Conservation (phyloP, 2,329 filamentous ascomycete genomes). For the Cercospora canescens region DNA sequence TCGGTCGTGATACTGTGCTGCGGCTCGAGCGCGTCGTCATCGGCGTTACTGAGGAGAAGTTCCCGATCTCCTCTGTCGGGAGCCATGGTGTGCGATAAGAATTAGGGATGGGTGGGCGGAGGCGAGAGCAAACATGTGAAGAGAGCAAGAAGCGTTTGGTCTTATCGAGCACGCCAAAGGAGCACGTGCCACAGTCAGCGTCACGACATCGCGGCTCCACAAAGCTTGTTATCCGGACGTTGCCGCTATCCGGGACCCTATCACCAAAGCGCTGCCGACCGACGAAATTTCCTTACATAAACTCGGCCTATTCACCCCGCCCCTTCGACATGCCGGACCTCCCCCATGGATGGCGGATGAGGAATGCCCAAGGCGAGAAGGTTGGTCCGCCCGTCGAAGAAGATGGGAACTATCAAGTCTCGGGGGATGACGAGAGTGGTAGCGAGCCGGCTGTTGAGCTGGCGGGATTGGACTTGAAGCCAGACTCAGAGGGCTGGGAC, state of each 20-base stretch:
- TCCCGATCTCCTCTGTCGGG: conserved; percentile 34
- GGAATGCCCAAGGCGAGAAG: conserved; percentile 24
- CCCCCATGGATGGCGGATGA: conserved; percentile 29
- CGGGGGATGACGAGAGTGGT: conserved; percentile 22
- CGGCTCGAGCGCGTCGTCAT: conserved; percentile 23
- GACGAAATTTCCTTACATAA: conserved; percentile 10
- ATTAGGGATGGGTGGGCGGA: too few relatives aligned
- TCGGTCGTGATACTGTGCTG: conserved; percentile 25
- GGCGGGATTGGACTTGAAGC: conserved; percentile 30
- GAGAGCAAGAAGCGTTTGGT: too few relatives aligned
- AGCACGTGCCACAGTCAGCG: neutral
- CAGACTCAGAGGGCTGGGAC: conserved; percentile 46
- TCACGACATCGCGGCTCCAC: conserved; percentile 10
- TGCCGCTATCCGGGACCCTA: conserved; percentile 2
- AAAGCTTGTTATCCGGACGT: conserved; percentile 13
- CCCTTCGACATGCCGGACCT: conserved; percentile 21
- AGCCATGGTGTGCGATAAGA: conserved; percentile 34
- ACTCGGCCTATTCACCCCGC: neutral
- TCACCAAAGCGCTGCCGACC: neutral
- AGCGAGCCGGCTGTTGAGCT: conserved; percentile 22
- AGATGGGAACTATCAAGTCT: conserved; percentile 22
- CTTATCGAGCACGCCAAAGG: too few relatives aligned
- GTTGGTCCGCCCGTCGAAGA: conserved; percentile 27
- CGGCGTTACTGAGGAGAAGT: conserved; percentile 15
- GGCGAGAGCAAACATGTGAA: too few relatives aligned